Evolutionary conservation across 2,329 filamentous ascomycete genomes (phyloP).

Genomic region (Cercospora zeina): DNA sequence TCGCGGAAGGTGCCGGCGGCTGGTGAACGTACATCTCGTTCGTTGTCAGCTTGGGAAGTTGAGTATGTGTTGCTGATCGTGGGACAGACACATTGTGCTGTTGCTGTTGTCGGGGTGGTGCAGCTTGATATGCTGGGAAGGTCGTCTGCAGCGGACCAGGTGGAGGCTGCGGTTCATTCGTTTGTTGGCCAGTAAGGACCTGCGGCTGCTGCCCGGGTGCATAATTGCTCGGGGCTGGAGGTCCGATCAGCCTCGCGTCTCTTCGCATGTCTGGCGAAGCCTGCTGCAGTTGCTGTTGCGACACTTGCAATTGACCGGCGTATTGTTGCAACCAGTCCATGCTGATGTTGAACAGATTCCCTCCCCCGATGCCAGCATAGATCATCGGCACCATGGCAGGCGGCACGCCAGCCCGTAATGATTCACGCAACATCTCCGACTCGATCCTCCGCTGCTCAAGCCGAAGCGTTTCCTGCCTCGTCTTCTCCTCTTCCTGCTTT

Average conservation of each 20-base stretch:
- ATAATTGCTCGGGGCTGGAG: slow-evolving; percentile 38
- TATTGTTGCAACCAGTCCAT: slow-evolving; percentile 56
- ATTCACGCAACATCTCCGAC: slow-evolving; percentile 55
- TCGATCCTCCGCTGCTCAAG: slow-evolving; percentile 56
- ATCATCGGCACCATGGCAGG: slow-evolving; percentile 56
- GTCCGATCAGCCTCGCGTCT: slow-evolving; percentile 45
- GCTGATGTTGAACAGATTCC: slow-evolving; percentile 50
- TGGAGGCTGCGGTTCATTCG: slow-evolving; percentile 39
- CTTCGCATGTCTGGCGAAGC: slow-evolving; percentile 47
- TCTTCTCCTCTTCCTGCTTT: slow-evolving; percentile 57
- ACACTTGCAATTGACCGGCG: slow-evolving; percentile 46
- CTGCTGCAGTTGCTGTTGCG: slow-evolving; percentile 37
- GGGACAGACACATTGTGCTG: slow-evolving; percentile 46
- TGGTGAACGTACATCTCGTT: slow-evolving; percentile 55
- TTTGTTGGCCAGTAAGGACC: slow-evolving; percentile 44
- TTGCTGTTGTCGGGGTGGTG: slow-evolving; percentile 23
- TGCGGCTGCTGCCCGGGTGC: slow-evolving; percentile 29
- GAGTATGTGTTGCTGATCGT: slow-evolving; percentile 49
- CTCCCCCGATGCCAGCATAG: slow-evolving; percentile 55
- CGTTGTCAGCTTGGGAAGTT: slow-evolving; percentile 54
- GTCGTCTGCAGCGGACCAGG: slow-evolving; percentile 41
- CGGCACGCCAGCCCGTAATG: slow-evolving; percentile 54
- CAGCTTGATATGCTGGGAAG: slow-evolving; percentile 44
- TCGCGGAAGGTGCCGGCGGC: slow-evolving; percentile 45
- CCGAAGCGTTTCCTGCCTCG: slow-evolving; percentile 51